phyloP scores from a whole-genome alignment of 192 early-diverging fungal genomes.

The Pilobolus umbonatus region DNA sequence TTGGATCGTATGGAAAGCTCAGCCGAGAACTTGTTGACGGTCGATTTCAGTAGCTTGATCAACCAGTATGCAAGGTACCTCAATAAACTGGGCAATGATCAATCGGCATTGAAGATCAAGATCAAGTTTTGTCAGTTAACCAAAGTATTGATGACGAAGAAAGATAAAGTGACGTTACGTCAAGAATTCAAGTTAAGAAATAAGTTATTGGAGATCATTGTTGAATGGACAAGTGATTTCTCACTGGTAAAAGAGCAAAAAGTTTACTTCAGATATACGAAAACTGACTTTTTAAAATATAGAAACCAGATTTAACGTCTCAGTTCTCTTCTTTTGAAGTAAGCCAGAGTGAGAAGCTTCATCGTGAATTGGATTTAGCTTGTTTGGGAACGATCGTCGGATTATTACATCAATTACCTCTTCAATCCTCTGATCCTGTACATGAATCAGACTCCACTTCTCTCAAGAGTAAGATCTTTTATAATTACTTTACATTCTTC shows the following conservation, averaged over 20 bases:
- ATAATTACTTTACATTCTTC: slow-evolving; percentile 74
- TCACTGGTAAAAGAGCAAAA: slow-evolving; percentile 43
- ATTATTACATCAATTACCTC: slow-evolving; percentile 64
- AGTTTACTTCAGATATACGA: background rate
- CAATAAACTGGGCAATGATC: slow-evolving; percentile 52
- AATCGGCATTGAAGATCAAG: slow-evolving; percentile 61
- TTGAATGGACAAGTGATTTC: slow-evolving; percentile 77
- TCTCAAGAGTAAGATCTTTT: slow-evolving; percentile 62
- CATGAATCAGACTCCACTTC: slow-evolving; percentile 54
- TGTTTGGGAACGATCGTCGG: slow-evolving; percentile 72
- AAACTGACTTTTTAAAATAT: background rate
- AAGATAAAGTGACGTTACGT: slow-evolving; percentile 65
- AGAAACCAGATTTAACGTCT: slow-evolving; percentile 24
- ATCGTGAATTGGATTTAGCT: slow-evolving; percentile 71
- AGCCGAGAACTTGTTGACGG: slow-evolving; percentile 50
- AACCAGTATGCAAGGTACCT: slow-evolving; percentile 66
- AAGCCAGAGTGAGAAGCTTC: slow-evolving; percentile 57
- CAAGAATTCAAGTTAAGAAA: slow-evolving; percentile 74
- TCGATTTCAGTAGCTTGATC: slow-evolving; percentile 69
- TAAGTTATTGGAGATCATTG: slow-evolving; percentile 62
- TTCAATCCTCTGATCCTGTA: slow-evolving; percentile 59
- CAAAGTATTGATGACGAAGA: slow-evolving; percentile 69
- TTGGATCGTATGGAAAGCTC: slow-evolving; percentile 65
- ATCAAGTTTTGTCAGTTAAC: slow-evolving; percentile 73
- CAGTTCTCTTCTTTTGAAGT: slow-evolving; percentile 31